Percentiles rank a stretch among this genome's conserved stretches.
phyloP scores from a whole-genome alignment of 495 filamentous ascomycete species.

The Penicillium paxilli region DNA sequence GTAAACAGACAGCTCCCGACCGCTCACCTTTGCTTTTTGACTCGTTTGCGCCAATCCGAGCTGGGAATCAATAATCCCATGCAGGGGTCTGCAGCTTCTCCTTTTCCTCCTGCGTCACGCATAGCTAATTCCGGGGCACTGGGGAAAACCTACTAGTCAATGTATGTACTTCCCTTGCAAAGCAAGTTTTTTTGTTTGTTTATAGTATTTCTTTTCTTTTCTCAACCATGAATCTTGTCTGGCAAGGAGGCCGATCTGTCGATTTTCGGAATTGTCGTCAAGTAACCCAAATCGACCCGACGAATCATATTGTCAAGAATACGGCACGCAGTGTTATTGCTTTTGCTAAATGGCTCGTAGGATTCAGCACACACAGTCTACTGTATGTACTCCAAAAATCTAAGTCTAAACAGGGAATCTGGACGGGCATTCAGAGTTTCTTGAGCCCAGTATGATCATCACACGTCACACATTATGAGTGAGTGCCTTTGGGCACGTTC shows the following conservation, averaged over 20 bases:
- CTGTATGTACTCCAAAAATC: not conserved
- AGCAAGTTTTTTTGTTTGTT: not conserved
- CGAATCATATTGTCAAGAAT: not conserved
- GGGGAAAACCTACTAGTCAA: too few species aligned
- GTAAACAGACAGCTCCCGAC: too few species aligned
- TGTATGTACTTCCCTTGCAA: not conserved
- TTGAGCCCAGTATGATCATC: not conserved
- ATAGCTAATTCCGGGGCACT: not conserved
- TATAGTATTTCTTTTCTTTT: not conserved
- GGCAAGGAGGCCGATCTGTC: constrained; percentile 1
- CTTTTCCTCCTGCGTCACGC: constrained; percentile 4
- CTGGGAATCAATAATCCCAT: constrained; percentile 10
- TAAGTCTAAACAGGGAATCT: not conserved
- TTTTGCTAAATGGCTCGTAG: not conserved
- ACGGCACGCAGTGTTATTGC: not conserved
- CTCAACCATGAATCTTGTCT: too few species aligned
- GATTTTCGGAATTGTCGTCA: not conserved
- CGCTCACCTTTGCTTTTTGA: not conserved
- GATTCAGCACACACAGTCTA: not conserved
- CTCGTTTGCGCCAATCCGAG: not conserved
- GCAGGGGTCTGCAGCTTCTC: not conserved
- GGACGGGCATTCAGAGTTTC: not conserved
- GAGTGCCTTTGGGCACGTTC: not conserved
- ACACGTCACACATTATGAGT: not conserved
- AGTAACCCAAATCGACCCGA: not conserved